These are phyloP conservation scores for Entelexis sorbosivorans DNA, from an alignment of 1,139 yeast genomes.

Conservation along the genomic window DNA sequence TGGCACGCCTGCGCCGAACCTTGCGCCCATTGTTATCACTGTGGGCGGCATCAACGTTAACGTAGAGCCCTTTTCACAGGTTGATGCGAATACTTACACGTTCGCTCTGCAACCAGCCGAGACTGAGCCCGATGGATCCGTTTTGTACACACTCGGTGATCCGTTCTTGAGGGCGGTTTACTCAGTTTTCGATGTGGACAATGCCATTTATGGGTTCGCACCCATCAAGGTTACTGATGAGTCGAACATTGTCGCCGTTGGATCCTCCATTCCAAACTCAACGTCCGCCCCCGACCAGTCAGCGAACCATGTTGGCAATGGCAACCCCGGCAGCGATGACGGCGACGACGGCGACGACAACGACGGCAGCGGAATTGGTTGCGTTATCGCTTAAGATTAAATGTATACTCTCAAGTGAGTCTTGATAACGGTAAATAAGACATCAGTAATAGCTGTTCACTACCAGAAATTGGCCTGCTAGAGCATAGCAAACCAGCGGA, in stretches of 20 bases:
- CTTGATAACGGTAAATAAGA: too few species aligned
- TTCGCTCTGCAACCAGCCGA: conserved; percentile 4
- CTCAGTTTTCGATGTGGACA: conserved; percentile 63
- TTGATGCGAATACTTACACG: not conserved
- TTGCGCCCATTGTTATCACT: conserved; percentile 26
- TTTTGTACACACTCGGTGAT: conserved; percentile 49
- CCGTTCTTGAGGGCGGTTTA: conserved; percentile 61
- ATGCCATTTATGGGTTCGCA: conserved; percentile 50
- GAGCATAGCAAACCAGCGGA: too few species aligned
- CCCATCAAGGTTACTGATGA: conserved; percentile 6
- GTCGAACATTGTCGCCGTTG: conserved; percentile 10
- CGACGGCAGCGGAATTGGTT: not conserved
- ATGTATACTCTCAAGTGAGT: too few species aligned
- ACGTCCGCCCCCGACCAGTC: conserved; percentile 14
- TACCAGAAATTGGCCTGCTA: too few species aligned
- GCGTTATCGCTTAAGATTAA: not conserved
- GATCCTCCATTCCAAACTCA: conserved; percentile 12
- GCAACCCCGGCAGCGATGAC: not conserved
- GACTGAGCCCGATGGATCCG: not conserved
- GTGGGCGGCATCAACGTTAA: conserved; percentile 37
- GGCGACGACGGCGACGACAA: not conserved
- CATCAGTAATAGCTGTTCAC: too few species aligned
- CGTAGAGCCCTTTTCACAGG: conserved; percentile 26
- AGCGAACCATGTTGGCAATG: not conserved
- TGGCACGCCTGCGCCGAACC: conserved; percentile 3